Conservation (phyloP, 2,329 filamentous ascomycete species). For the Hymenoscyphus scutula region DNA sequence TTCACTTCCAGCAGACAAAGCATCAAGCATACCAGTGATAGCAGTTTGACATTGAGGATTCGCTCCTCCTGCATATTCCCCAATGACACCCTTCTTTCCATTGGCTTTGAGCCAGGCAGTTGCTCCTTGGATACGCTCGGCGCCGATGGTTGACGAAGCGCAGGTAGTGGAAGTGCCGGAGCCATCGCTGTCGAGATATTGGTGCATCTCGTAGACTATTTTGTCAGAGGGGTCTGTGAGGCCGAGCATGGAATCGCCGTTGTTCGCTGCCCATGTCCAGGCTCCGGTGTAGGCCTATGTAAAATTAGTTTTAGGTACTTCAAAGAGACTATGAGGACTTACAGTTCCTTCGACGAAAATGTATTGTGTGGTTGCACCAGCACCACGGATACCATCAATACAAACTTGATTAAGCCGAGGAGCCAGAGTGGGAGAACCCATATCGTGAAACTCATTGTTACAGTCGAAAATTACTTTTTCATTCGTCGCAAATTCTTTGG, state of each 20-base stretch:
- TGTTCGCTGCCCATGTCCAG: constrained; percentile 37
- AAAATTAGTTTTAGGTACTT: not conserved
- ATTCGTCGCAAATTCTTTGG: constrained; percentile 38
- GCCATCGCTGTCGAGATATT: constrained; percentile 57
- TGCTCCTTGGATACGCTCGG: constrained; percentile 48
- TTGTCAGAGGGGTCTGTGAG: constrained; percentile 52
- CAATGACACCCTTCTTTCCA: constrained; percentile 50
- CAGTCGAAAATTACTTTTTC: constrained; percentile 42
- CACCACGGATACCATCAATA: constrained; percentile 43
- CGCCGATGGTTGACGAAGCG: constrained; percentile 51
- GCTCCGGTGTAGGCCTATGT: constrained; percentile 21
- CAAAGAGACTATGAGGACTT: constrained; percentile 15
- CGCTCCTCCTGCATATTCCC: constrained; percentile 52
- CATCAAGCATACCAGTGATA: constrained; percentile 47
- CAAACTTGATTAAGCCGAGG: constrained; percentile 42
- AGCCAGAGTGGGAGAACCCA: constrained; percentile 35
- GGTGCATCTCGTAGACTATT: constrained; percentile 60
- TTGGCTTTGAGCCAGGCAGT: constrained; percentile 54
- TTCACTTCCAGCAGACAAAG: constrained; percentile 47
- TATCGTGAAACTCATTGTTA: constrained; percentile 46
- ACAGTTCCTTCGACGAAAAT: constrained; percentile 56
- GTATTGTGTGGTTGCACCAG: constrained; percentile 48
- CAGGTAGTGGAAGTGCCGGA: constrained; percentile 50
- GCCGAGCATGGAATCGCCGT: constrained; percentile 40
- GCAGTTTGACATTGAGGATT: constrained; percentile 50